Evolutionary conservation across 805 yeast species (phyloP).

Genomic region (Candida pini): DNA sequence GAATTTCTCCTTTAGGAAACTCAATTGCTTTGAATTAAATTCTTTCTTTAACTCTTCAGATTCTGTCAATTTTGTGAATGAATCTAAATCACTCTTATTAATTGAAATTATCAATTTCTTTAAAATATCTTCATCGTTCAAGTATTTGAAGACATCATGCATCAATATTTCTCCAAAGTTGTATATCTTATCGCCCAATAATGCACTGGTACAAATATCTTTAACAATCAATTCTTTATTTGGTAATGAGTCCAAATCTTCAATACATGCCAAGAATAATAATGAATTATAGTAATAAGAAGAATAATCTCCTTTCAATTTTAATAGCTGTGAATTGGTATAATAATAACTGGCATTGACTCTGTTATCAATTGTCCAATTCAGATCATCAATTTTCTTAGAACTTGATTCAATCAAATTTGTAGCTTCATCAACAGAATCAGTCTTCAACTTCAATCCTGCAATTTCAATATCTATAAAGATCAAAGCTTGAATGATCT

Average conservation of each 20-base stretch:
- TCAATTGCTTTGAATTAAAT: constrained; percentile 39
- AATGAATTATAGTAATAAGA: constrained; percentile 75
- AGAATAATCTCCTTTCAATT: constrained; percentile 73
- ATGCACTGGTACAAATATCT: constrained; percentile 79
- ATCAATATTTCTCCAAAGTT: constrained; percentile 93
- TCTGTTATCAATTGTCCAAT: constrained; percentile 47
- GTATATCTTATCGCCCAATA: constrained; percentile 86
- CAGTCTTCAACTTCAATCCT: constrained; percentile 54
- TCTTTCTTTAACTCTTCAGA: constrained; percentile 11
- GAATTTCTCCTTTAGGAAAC: constrained; percentile 81
- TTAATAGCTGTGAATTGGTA: constrained; percentile 70
- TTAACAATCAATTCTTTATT: constrained; percentile 43
- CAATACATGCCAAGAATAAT: constrained; percentile 74
- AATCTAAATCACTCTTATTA: constrained; percentile 69
- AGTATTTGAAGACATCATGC: constrained; percentile 67
- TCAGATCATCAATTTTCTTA: constrained; percentile 49
- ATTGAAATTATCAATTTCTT: constrained; percentile 62
- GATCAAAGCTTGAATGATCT: constrained; percentile 44
- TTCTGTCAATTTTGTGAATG: constrained; percentile 43
- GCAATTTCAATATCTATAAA: constrained; percentile 70
- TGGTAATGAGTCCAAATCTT: constrained; percentile 35
- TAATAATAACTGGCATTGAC: constrained; percentile 81
- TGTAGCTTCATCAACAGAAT: constrained; percentile 51
- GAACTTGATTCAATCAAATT: constrained; percentile 60
- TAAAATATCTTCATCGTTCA: constrained; percentile 59